phyloP scores from a whole-genome alignment of 1,284 basidiomycete species.

The Leccinum solheimii region DNA sequence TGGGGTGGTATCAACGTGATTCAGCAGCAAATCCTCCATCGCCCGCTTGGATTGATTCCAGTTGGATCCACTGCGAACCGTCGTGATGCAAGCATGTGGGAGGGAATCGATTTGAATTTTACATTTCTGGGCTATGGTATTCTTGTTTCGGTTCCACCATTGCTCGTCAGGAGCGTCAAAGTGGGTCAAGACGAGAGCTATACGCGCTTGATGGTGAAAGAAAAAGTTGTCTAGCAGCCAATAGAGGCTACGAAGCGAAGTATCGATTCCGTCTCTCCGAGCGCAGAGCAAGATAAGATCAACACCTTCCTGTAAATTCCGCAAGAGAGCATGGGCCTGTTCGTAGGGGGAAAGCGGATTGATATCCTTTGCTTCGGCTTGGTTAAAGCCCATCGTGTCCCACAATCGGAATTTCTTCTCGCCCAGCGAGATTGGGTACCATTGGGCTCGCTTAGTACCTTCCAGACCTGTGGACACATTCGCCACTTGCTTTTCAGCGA shows the following conservation, averaged over 20 bases:
- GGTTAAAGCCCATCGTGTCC: constrained; percentile 34
- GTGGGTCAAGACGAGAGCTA: constrained; percentile 40
- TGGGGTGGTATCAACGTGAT: background rate
- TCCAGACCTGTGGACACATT: constrained; percentile 22
- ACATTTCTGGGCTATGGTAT: background rate
- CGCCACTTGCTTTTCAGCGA: constrained; percentile 21
- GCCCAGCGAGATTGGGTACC: constrained; percentile 26
- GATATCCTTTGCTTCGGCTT: constrained; percentile 15
- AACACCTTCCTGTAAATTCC: constrained; percentile 24
- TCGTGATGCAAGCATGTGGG: background rate
- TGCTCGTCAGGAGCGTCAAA: constrained; percentile 27
- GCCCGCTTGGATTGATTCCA: background rate
- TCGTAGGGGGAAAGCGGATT: constrained; percentile 27
- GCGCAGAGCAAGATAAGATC: constrained; percentile 29
- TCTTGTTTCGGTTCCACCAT: constrained; percentile 23
- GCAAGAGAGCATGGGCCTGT: constrained; percentile 27
- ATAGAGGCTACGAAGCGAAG: constrained; percentile 29
- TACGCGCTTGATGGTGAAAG: constrained; percentile 29
- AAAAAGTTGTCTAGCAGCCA: constrained; percentile 29
- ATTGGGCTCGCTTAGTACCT: constrained; percentile 26
- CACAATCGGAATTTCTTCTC: constrained; percentile 30
- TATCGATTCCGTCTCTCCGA: constrained; percentile 25
- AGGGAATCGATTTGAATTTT: fast-evolving
- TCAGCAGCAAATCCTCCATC: background rate
- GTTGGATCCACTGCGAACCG: background rate